These are phyloP conservation scores for Phascolomyces articulosus DNA, from an alignment of 371 early-diverging fungal species.

Conservation along the genomic window DNA sequence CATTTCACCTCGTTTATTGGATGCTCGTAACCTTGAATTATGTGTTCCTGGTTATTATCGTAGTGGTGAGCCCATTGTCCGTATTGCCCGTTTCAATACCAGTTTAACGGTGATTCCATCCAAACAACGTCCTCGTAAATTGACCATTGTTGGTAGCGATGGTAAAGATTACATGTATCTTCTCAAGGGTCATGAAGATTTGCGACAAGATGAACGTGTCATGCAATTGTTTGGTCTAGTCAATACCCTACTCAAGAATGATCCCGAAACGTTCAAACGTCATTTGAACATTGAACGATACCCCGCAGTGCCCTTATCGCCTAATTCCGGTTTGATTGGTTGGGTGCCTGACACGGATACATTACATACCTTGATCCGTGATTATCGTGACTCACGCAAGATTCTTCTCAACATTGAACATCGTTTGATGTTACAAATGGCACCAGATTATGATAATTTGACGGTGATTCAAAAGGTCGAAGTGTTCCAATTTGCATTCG, in stretches of 20 bases:
- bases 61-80: conserved; percentile 87
- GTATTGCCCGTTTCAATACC: conserved; percentile 85
- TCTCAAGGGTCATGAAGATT: conserved; percentile 97
- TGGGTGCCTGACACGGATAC: conserved; percentile 98
- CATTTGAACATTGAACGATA: conserved; percentile 92
- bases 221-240: conserved; percentile 99
- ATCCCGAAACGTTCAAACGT: conserved; percentile 93
- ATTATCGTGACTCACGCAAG: conserved; percentile 88
- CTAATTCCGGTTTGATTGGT: conserved; percentile 95
- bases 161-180: conserved; percentile 92
- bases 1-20: conserved; percentile 89
- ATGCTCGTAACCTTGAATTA: conserved; percentile 84
- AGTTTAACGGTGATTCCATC: conserved; percentile 88
- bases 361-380: conserved; percentile 88
- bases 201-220: conserved; percentile 98
- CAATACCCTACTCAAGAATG: conserved; percentile 86
- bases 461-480: conserved; percentile 94
- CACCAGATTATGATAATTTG: conserved; percentile 93
- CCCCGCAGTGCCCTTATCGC: conserved; percentile 96
- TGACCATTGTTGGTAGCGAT: conserved; percentile 88
- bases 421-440: conserved; percentile 92
- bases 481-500: conserved; percentile 95
- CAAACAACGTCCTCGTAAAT: conserved; percentile 91
- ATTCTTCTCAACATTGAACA: conserved; percentile 94
- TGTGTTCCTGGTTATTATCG: conserved; percentile 95